phyloP scores from a whole-genome alignment of 179 eudicot species.

The Corrigiola litoralis region DNA sequence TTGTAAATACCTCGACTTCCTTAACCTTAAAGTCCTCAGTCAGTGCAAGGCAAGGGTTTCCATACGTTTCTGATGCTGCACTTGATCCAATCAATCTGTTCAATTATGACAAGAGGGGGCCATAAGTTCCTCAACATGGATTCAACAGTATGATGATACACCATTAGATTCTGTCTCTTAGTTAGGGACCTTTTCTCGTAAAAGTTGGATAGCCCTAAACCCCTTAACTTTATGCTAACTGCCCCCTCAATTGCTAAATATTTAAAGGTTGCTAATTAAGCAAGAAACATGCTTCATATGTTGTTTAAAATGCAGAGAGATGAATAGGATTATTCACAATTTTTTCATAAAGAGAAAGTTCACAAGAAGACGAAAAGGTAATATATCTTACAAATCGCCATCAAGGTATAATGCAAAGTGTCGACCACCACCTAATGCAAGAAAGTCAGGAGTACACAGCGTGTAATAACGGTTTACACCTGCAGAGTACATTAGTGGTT shows the following conservation, averaged over 20 bases:
- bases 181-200: neutral
- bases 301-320: neutral
- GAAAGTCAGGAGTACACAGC: constrained; percentile 75
- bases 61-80: constrained; percentile 88
- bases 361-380: neutral
- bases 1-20: constrained; percentile 68
- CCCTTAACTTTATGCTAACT: neutral
- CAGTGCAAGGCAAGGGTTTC: constrained; percentile 74
- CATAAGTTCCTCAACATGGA: neutral
- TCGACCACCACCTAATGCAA: constrained; percentile 88
- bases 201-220: neutral
- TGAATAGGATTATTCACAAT: neutral
- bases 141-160: neutral
- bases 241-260: neutral
- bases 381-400: constrained; percentile 68
- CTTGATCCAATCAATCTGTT: constrained; percentile 82
- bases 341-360: neutral
- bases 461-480: constrained; percentile 89
- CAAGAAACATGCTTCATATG: neutral
- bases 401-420: constrained; percentile 94
- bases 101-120: constrained; percentile 5
- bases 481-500: constrained; percentile 29
- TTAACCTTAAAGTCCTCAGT: constrained; percentile 75
- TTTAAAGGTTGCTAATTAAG: neutral
- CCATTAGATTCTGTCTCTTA: neutral